Evolutionary conservation across 1,284 basidiomycete genomes (phyloP).

Genomic region (Austroboletus niveus): DNA sequence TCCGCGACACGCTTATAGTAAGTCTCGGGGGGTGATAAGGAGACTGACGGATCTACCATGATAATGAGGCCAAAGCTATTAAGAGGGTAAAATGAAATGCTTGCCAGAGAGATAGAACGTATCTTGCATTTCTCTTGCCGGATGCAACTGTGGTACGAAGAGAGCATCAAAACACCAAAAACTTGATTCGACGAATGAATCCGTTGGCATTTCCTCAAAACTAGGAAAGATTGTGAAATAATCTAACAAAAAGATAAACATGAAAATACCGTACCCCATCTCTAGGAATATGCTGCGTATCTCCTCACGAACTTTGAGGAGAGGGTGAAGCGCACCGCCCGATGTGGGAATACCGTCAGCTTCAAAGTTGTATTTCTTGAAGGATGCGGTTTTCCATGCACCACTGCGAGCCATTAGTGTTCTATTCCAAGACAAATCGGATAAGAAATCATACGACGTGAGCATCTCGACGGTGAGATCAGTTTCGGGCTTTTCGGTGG

Average conservation of each 20-base stretch:
- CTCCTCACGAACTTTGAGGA: constrained; percentile 98
- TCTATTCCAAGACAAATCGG: neutral
- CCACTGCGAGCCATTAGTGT: constrained; percentile 50
- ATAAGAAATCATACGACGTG: constrained; percentile 60
- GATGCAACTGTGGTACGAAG: constrained; percentile 99
- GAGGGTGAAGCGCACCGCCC: constrained; percentile 92
- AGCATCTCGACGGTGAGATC: constrained; percentile 97
- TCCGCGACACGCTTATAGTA: constrained; percentile 91
- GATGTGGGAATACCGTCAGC: constrained; percentile 88
- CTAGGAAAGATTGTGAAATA: constrained; percentile 40
- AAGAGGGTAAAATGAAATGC: constrained; percentile 7
- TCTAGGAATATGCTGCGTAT: constrained; percentile 98
- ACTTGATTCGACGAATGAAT: constrained; percentile 94
- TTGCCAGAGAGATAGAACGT: constrained; percentile 96
- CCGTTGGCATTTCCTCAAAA: constrained; percentile 99
- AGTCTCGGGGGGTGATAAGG: constrained; percentile 75
- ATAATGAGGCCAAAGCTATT: constrained; percentile 1
- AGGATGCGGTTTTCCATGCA: constrained; percentile 86
- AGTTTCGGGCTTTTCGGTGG: constrained; percentile 95
- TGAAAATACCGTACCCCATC: constrained; percentile 73
- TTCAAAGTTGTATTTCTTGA: constrained; percentile 99
- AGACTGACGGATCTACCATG: constrained; percentile 74
- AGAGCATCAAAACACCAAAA: constrained; percentile 99
- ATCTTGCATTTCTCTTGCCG: constrained; percentile 96
- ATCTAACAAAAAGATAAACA: neutral